Evolutionary conservation across 768 basidiomycete genomes (phyloP), one percentile per base, ranked within the genome.

Genomic region (Tulasnella sp.): DNA sequence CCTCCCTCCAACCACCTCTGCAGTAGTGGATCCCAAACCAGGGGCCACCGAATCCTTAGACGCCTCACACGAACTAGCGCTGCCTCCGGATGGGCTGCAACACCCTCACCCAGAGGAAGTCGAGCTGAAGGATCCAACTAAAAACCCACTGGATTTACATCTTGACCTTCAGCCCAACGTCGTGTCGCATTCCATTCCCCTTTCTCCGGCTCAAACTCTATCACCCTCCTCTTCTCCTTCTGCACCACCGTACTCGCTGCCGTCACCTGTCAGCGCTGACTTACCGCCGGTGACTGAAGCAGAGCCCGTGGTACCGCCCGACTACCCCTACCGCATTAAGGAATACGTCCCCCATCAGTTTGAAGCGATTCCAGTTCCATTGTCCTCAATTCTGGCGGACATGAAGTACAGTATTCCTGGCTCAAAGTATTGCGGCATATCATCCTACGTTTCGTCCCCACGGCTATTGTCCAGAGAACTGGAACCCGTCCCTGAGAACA

Each of bases 331-430:
- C 34, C 35, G 41, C 17, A 27, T 49, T 11, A 57, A 57, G 29
- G 55, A 57, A 17, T 49, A 45, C 21, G 42, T 57, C 57, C 19
- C 57, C 50, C 64, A 61, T 50, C 66, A 69, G 25, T 90, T 87
- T 59, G 83, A 86, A 35, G 80, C 87, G 0, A 84, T 91, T 23
- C 79, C 82, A 0, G 89, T 91, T 59, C 77, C 82, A 0, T 67
- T 72, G 8, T 77, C 75, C 41, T 83, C 88, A 65, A 73, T 76
- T 15, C 62, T 73, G 12, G 72, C 79, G 12, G 86, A 90, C 65
- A 79, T 79, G 8, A 91, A 91, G 69, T 89, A 91, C 63, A 70
- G 72, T 0, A 62, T 74, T 23, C 32, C 53, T 35, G 25, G 43
- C n/a, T 86, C 86, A 29, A 89, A 89, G 67, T 90, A 88, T 63